Evolutionary conservation across 306 rosid species (phyloP), one percentile per base, ranked within the genome.

Genomic region (Inga oerstediana): DNA sequence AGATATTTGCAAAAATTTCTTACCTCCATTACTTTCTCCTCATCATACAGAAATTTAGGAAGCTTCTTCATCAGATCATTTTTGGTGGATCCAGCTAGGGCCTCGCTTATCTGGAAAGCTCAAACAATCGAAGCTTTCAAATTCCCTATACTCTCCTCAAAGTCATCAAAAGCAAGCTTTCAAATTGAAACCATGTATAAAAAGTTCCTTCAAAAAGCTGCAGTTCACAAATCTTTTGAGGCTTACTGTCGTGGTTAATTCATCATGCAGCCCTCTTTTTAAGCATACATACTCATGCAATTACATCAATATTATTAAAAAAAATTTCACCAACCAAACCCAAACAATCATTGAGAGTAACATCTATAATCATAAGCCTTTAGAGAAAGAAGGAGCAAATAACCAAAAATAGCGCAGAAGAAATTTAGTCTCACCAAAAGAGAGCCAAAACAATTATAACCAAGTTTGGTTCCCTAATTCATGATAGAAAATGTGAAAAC

Each of bases 21-120:
- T 15, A 65, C 71, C 71, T 65, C 71, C 43, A 65, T 13, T 32
- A 39, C 71, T 32, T 30, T 65, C 19, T 32, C 71, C 19, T 65
- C 71, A 65, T 65, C 71, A 65, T 65, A 65, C 39, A 65, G 34
- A 65, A 65, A 65, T 32, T 65, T 65, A 32, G 71, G 71, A 65
- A 65, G 71, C 71, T 65, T 65, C 71, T 30, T 65, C 71, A 65
- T 65, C 43, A 65, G 71, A 65, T 65, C 71, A 65, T 8, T 65
- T 30, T 30, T 65, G 43, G 34, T 10, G 8, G 71, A 34, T 65
- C 43, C 71, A 65, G 71, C n/a, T 6, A 65, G 39, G 19, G 10
- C 71, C 71, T 32, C 34, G 41, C 71, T 65, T 14, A 65, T 65
- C 71, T 65, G 43, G 68, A 32, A 65, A 65, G 71, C 32, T 65